phyloP scores from a whole-genome alignment of 768 basidiomycete species.

The Tulasnella sp. region DNA sequence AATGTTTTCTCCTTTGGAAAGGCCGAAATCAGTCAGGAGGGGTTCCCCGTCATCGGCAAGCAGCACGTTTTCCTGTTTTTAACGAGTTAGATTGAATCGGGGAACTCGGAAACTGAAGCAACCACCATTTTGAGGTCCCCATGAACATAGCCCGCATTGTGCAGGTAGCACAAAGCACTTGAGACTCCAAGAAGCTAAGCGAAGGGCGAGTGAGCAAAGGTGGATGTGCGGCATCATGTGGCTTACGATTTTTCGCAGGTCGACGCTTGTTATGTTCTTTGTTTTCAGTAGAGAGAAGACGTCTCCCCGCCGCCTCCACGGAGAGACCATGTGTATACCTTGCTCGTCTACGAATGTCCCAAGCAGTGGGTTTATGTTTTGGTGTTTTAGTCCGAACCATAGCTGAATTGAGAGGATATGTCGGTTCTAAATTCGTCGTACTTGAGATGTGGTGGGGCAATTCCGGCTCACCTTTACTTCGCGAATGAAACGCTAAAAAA shows the following conservation, averaged over 20 bases:
- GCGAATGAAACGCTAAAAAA: background rate
- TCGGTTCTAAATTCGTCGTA: background rate
- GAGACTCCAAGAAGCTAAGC: background rate
- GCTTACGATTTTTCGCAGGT: background rate
- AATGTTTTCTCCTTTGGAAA: background rate
- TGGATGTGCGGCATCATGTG: background rate
- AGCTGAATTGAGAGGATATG: background rate
- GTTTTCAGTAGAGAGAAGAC: background rate
- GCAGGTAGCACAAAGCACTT: background rate
- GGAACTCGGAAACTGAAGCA: background rate
- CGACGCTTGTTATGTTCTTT: background rate
- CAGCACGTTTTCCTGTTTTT: slow-evolving; percentile 8
- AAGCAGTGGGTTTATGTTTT: background rate
- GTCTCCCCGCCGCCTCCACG: background rate
- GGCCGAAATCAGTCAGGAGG: slow-evolving; percentile 13
- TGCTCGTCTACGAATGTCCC: background rate
- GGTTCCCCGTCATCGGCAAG: slow-evolving; percentile 5
- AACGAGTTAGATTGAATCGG: background rate
- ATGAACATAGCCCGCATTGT: background rate
- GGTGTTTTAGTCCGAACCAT: background rate
- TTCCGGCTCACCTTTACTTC: background rate
- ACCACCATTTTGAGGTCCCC: background rate
- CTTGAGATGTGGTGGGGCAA: background rate
- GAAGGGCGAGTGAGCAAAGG: background rate
- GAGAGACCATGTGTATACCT: background rate